Evolutionary conservation across 768 basidiomycete genomes (phyloP), one percentile per base, ranked within the genome.

Genomic region (Suillus subluteus): DNA sequence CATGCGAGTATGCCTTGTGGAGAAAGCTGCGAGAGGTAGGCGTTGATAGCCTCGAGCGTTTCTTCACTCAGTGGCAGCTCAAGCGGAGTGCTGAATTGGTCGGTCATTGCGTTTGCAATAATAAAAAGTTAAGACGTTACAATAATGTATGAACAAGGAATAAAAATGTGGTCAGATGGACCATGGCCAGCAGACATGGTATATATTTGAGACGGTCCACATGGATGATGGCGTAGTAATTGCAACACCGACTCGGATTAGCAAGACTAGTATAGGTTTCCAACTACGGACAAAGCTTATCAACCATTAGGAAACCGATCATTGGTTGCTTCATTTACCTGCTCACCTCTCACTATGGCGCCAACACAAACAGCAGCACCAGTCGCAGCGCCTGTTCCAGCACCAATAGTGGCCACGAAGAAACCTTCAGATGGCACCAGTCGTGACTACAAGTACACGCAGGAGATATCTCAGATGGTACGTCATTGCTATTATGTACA

Each of bases 401-500:
- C 38, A 9, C 73, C 69, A 32, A 67, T 70, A 35, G 2, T 4
- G 56, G 12, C 15, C 18, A 12, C 54, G 16, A 68, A 66, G 59
- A 68, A 67, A 68, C 41, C 59, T 1, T 61, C 59, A 32, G 59
- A 61, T 61, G 62, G 71, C 70, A 30, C 64, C 56, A 23, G 71
- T 67, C 61, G 85, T 68, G 92, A 93, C 67, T 96, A 96, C 85
- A 94, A 94, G 69, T 98, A 97, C 75, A 86, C 87, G 1, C 90
- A 91, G 67, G 96, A 98, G 79, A 98, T 98, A 35, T 92, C 94
- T 9, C 95, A 97, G 78, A 98, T 98, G 96, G 94, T 92, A 55
- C 43, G 80, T 69, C 32, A 18, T 44, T n/a, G n/a, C 16, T 48
- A 26, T 65, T 46, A 41, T 41, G 40, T 62, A 18, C 18, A 32